These are phyloP conservation scores for Rosa persica DNA, from an alignment of 306 rosid genomes.

Conservation along the genomic window DNA sequence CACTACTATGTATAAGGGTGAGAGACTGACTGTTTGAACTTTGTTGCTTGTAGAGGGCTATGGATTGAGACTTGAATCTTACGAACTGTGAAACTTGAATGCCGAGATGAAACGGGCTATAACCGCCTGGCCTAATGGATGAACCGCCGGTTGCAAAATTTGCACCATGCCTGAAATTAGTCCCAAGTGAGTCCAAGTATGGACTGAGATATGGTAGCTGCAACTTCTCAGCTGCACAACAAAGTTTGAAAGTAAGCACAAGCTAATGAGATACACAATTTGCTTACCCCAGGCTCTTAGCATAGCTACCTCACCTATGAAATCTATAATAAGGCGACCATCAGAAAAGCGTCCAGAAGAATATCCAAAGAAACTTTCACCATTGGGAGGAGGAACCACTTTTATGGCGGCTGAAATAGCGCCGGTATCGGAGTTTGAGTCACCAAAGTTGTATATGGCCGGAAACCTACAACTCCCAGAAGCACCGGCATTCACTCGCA, in stretches of 20 bases:
- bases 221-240: conserved; percentile 74
- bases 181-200: conserved; percentile 77
- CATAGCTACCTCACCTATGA: conserved; percentile 41
- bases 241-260: conserved; percentile 4
- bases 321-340: conserved; percentile 83
- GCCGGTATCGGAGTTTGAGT: conserved; percentile 96
- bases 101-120: conserved; percentile 73
- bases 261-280: background rate
- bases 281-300: background rate
- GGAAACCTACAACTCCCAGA: conserved; percentile 49
- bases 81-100: conserved; percentile 69
- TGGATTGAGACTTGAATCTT: conserved; percentile 58
- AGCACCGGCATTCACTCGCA: conserved; percentile 19
- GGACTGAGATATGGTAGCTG: conserved; percentile 74
- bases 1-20: background rate
- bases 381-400: conserved; percentile 55
- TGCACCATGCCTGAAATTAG: conserved; percentile 75
- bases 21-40: conserved; percentile 39
- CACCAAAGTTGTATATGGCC: conserved; percentile 86
- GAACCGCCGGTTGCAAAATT: conserved; percentile 84
- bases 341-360: conserved; percentile 72
- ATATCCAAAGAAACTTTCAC: conserved; percentile 72
- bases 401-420: conserved; percentile 58
- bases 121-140: conserved; percentile 66
- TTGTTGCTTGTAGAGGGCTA: conserved; percentile 50